Evolutionary conservation across 148 eudicot genomes (phyloP).

Genomic region (Rhododendron williamsianum): DNA sequence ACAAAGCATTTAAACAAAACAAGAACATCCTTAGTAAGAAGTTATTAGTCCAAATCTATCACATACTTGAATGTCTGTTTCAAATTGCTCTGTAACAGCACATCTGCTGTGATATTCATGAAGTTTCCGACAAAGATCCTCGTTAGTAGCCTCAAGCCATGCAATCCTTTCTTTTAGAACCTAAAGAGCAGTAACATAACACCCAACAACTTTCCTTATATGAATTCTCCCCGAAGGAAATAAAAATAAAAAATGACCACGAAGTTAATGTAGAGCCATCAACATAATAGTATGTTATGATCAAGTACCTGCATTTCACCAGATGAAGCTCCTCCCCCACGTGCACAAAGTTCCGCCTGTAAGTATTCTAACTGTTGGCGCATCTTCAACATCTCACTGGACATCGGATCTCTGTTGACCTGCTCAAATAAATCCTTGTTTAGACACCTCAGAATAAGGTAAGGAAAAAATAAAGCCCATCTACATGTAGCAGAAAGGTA

Average conservation of each 20-base stretch:
- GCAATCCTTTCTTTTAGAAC: slow-evolving; percentile 77
- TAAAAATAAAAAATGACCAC: neutral
- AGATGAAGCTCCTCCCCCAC: slow-evolving; percentile 76
- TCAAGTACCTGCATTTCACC: slow-evolving; percentile 68
- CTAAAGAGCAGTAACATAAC: slow-evolving; percentile 22
- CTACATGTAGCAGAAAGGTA: neutral
- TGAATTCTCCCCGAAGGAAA: neutral
- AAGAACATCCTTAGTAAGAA: neutral
- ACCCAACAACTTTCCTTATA: neutral
- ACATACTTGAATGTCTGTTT: slow-evolving; percentile 51
- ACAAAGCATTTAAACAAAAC: neutral
- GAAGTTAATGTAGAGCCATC: neutral
- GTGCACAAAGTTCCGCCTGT: slow-evolving; percentile 95
- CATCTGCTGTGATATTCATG: slow-evolving; percentile 61
- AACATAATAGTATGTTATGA: neutral
- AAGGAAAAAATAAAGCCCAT: slow-evolving; percentile 8
- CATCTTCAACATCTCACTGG: slow-evolving; percentile 95
- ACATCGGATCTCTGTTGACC: slow-evolving; percentile 93
- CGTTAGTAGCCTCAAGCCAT: slow-evolving; percentile 86
- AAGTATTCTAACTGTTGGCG: slow-evolving; percentile 86
- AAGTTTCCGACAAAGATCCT: slow-evolving; percentile 78
- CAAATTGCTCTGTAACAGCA: slow-evolving; percentile 43
- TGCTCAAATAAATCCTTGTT: slow-evolving; percentile 21
- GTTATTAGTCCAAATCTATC: neutral
- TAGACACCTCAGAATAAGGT: neutral